Base-by-base conservation (phyloP, 345 rosid genomes). In the Citrus inodora region DNA sequence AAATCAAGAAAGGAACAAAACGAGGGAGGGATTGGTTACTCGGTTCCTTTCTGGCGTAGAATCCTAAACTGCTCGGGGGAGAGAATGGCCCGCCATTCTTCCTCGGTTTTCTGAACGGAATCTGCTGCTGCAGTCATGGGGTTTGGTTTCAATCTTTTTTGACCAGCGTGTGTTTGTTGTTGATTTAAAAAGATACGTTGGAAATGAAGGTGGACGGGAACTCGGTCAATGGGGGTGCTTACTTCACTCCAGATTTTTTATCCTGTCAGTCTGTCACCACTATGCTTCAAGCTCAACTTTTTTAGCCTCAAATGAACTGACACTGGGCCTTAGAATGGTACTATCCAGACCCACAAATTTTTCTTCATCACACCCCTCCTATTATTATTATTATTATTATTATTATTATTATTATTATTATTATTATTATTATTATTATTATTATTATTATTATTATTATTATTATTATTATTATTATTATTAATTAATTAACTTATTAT, bases 41-140 rank as follows among this genome's bases (percentile, higher is more conserved):
- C 96, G 27, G 94, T 90, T 78, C 86, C 91, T 87, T 90, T 92
- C 82, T 78, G 80, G 64, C 91, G 89, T 46, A 92, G 80, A 81
- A 90, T 92, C 76, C 89, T 90, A 73, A 92, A 89, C 84, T 92
- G 96, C 58, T 88, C 91, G 0, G 92, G 92, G 13, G 94, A 89
- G 60, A 92, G 86, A 66, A 89, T 64, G 19, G 88, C 92, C 56
- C 86, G 86, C 94, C 94, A 92, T 64, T 92, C 92, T 69, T 90
- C 93, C 77, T 89, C 93, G 46, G 87, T 56, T 60, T 82, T 86
- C 73, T 59, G 79, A 35, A 70, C 81, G 8, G 81, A 46, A 70
- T 10, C 74, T 33, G 79, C 37, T 28, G 51, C 40, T 8, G 75
- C 73, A 53, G 58, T 17, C 58, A 53, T 53, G 22, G 7, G 13